Base-by-base conservation (phyloP, 2,329 filamentous ascomycete genomes). In the Ceratocystis alfenasii region DNA sequence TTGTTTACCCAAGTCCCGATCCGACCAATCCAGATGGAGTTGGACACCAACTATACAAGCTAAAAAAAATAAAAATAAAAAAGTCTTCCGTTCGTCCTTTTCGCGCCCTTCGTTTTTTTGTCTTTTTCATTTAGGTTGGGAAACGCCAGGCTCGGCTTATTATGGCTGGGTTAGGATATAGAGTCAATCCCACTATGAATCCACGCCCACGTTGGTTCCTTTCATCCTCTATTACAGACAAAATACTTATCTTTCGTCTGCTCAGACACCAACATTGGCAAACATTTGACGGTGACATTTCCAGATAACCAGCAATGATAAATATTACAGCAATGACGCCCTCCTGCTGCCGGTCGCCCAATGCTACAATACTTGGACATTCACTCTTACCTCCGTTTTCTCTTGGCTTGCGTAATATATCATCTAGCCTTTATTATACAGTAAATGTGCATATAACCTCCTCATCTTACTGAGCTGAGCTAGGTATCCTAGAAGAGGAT, bases 61-160 rank as follows among this genome's bases (percentile, higher is more conserved):
- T 25, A 33, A 57, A 57, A 30, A 25, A 5, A 20, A 8, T 5
- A 33, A 0, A 33, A 33, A 33, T 0, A 33, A 30, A 22, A 22
- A 53, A 53, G 30, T 59, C 55, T 59, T 59, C 55, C 55, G 55
- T 20, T 59, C 55, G 55, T 59, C 55, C 55, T 59, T n/a, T 36
- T 59, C 15, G 28, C 7, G n/a, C 17, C n/a, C 48, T 53, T n/a
- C 7, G 48, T 41, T 15, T 41, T 41, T 41, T 41, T 15, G 10
- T 12, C 3, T 41, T 41, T 15, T 41, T 41, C 36, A 41, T n/a
- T 10, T 59, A 8, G 12, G 28, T 59, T 59, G 55, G 55, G 55
- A 59, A 33, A 41, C 36, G 15, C 25, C 28, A 17, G n/a, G 55
- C 25, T 10, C 55, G 28, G 55, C 55, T 59, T 36, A 59, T 59